Percentiles rank a stretch among this genome's conserved stretches.
Conservation (phyloP, 805 yeast genomes). For the Candida stauntonica region DNA sequence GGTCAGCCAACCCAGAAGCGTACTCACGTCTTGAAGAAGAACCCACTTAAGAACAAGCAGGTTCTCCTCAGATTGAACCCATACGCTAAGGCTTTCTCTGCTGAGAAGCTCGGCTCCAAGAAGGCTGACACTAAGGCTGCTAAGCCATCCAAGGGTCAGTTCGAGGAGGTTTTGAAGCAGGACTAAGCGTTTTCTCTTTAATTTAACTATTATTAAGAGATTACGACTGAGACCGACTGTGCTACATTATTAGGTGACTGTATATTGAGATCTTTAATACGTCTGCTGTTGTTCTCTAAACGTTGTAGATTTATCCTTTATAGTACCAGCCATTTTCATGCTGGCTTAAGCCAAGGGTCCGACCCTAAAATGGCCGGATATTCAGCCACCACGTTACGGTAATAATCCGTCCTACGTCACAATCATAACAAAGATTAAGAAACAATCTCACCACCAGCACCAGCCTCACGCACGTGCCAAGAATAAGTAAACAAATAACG, state of each 20-base stretch:
- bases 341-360: too few relatives aligned
- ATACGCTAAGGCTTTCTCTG: constrained; percentile 95
- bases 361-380: too few relatives aligned
- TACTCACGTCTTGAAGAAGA: constrained; percentile 95
- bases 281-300: background rate
- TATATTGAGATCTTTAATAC: background rate
- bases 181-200: constrained; percentile 33
- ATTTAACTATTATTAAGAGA: background rate
- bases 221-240: too few relatives aligned
- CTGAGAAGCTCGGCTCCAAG: constrained; percentile 82
- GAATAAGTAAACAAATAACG: too few relatives aligned
- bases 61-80: constrained; percentile 98
- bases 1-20: constrained; percentile 93
- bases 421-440: too few relatives aligned
- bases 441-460: too few relatives aligned
- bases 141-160: constrained; percentile 68
- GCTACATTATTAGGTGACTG: background rate
- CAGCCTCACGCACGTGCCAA: too few relatives aligned
- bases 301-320: too few relatives aligned
- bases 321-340: too few relatives aligned
- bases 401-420: too few relatives aligned
- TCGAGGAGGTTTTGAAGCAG: constrained; percentile 62
- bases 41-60: constrained; percentile 99
- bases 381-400: too few relatives aligned
- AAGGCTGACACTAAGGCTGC: constrained; percentile 63